Evolutionary conservation across 805 yeast species (phyloP).

Genomic region (Kodamaea kaohsiungensis): DNA sequence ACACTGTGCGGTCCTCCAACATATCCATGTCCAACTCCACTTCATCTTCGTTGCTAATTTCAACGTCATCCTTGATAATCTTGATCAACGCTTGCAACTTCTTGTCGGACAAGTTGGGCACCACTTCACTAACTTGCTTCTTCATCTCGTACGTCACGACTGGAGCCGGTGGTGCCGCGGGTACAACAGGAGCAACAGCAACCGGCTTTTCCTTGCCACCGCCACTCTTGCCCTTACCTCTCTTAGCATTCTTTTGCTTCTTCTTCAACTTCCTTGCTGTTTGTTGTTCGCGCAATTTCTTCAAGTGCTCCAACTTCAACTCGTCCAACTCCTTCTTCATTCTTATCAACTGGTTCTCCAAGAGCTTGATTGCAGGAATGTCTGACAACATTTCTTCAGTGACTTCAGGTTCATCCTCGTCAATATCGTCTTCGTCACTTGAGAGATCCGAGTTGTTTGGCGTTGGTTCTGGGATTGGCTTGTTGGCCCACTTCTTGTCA

Average conservation of each 20-base stretch:
- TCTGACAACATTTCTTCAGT: slow-evolving; percentile 54
- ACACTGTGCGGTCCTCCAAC: slow-evolving; percentile 78
- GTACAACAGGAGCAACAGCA: slow-evolving; percentile 15
- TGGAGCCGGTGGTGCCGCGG: slow-evolving; percentile 29
- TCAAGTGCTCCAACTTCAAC: slow-evolving; percentile 76
- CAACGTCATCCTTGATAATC: slow-evolving; percentile 73
- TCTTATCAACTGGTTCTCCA: slow-evolving; percentile 82
- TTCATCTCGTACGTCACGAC: slow-evolving; percentile 93
- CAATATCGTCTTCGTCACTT: slow-evolving; percentile 38
- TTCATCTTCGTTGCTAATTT: slow-evolving; percentile 70
- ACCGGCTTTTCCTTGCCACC: slow-evolving; percentile 12
- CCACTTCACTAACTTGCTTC: slow-evolving; percentile 85
- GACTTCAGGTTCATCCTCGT: slow-evolving; percentile 63
- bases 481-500: slow-evolving; percentile 82
- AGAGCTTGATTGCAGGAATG: slow-evolving; percentile 85
- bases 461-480: slow-evolving; percentile 62
- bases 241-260: slow-evolving; percentile 34
- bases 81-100: slow-evolving; percentile 81
- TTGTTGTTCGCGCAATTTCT: slow-evolving; percentile 65
- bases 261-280: slow-evolving; percentile 48
- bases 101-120: slow-evolving; percentile 73
- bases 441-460: slow-evolving; percentile 51
- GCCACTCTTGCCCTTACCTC: slow-evolving; percentile 11
- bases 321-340: slow-evolving; percentile 84
- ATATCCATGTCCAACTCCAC: slow-evolving; percentile 96